Base-by-base conservation (phyloP, 1,284 basidiomycete genomes). In the Cystobasidium sp. region DNA sequence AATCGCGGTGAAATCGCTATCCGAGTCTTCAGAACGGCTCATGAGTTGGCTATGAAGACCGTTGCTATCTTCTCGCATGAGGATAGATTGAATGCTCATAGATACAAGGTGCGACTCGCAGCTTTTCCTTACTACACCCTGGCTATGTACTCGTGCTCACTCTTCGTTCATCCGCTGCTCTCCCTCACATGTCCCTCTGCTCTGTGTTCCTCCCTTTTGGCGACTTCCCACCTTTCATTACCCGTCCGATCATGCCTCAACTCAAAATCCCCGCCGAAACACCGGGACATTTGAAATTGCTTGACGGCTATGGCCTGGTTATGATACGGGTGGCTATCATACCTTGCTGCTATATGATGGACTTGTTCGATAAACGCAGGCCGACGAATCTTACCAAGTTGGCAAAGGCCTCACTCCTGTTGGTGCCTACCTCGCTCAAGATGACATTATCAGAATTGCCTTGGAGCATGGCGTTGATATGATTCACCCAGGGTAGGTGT, bases 1-100 rank as follows among this genome's bases (percentile, higher is more conserved):
- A 97, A 97, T 84, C 91, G 94, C 80, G 94, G 95, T 81, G 96
- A 99, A 91, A 99, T 99, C 82, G 97, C 97, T 43, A 95, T 99
- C 81, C 92, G 97, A 83, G 94, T 99, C 66, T 97, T 99, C 88
- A 88, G 97, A 81, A 98, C 97, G 1, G 93, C 97, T 69, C 96
- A 99, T 85, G 97, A 99, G 83, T 88, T 99, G 75, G 97, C 95
- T 46, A 97, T 99, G 94, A 93, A 96, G 82, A 97, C 96, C 67
- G 97, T 99, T 72, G 96, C 97, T 58, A 97, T 99, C 85, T 99
- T 93, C 86, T 97, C 94, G 18, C 91, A 88, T 82, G 97, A 99
- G 84, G 97, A 99, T 86, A 88, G 97, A 77, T 88, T 98, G 85
- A 93, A 90, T 74, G 96, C 97, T 55, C 97, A 99, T 86, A 89